Evolutionary conservation across 2,329 filamentous ascomycete species (phyloP).

Genomic region (Blastomyces gilchristii): DNA sequence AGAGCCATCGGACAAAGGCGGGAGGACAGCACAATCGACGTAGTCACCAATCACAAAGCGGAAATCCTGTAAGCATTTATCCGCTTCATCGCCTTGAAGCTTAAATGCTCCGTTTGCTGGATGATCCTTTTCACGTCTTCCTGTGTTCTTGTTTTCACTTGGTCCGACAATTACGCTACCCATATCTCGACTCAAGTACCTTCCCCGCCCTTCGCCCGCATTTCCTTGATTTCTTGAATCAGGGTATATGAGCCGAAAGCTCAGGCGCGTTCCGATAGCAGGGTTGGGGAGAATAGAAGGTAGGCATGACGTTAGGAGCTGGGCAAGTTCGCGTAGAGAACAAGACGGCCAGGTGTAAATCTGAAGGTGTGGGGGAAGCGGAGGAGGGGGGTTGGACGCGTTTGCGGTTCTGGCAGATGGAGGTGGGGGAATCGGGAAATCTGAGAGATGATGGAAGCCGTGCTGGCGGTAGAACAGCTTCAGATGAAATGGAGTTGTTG

Average conservation of each 20-base stretch:
- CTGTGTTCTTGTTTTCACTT: constrained; percentile 20
- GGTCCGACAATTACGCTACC: constrained; percentile 67
- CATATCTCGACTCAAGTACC: constrained; percentile 69
- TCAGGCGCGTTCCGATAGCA: constrained; percentile 70
- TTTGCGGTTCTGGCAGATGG: constrained; percentile 20
- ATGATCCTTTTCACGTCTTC: constrained; percentile 32
- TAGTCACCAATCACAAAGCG: constrained; percentile 85
- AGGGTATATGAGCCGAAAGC: constrained; percentile 76
- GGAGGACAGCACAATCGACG: constrained; percentile 69
- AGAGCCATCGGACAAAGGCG: constrained; percentile 62
- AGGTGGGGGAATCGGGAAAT: constrained; percentile 28
- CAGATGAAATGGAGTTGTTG: constrained; percentile 69
- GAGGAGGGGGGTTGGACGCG: constrained; percentile 45
- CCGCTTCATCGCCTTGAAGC: constrained; percentile 48
- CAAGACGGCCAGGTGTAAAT: constrained; percentile 82
- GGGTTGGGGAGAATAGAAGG: constrained; percentile 61
- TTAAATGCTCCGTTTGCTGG: constrained; percentile 30
- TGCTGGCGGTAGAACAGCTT: constrained; percentile 73
- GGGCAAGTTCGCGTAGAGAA: constrained; percentile 68
- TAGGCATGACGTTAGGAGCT: constrained; percentile 60
- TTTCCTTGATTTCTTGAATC: constrained; percentile 46
- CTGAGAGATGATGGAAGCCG: constrained; percentile 52
- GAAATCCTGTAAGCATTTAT: constrained; percentile 64
- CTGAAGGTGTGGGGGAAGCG: constrained; percentile 57
- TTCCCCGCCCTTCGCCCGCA: constrained; percentile 40